These are phyloP conservation scores for Alnus glutinosa DNA, from an alignment of 306 rosid genomes.

Conservation along the genomic window DNA sequence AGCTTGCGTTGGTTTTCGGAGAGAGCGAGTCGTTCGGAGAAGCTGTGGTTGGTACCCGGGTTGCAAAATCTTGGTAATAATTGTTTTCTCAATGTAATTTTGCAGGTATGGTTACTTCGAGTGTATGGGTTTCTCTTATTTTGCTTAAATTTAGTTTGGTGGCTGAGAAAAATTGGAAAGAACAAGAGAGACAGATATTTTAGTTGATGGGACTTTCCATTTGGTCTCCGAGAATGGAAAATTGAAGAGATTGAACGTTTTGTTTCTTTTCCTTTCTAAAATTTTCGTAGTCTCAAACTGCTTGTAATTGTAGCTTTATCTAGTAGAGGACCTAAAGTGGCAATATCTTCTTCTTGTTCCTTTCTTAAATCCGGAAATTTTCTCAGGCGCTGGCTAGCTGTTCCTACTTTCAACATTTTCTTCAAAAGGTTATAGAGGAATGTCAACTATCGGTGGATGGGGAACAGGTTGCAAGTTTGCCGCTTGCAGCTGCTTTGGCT, in stretches of 20 bases:
- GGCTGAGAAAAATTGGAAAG: conserved; percentile 1
- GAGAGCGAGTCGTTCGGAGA: conserved; percentile 18
- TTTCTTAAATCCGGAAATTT: conserved; percentile 3
- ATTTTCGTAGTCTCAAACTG: conserved; percentile 12
- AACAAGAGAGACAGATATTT: neutral
- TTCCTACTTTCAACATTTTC: conserved; percentile 61
- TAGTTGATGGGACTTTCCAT: neutral
- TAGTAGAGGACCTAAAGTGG: neutral
- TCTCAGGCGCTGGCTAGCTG: conserved; percentile 87
- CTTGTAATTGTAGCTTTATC: neutral
- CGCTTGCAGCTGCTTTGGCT: conserved; percentile 68
- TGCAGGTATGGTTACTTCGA: conserved; percentile 57
- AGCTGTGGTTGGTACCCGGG: conserved; percentile 54
- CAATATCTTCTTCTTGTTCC: neutral
- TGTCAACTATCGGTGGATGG: conserved; percentile 33
- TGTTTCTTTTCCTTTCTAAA: neutral
- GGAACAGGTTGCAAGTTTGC: conserved; percentile 49
- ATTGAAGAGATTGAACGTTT: neutral
- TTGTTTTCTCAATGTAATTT: conserved; percentile 83
- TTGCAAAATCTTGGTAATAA: conserved; percentile 78
- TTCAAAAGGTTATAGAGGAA: conserved; percentile 49
- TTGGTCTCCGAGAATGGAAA: neutral
- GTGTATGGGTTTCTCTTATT: neutral
- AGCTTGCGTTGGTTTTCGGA: conserved; percentile 38
- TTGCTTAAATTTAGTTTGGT: neutral